Evolutionary conservation across 495 filamentous ascomycete genomes (phyloP), one percentile per base, ranked within the genome.

Genomic region (Aspergillus cristatus): DNA sequence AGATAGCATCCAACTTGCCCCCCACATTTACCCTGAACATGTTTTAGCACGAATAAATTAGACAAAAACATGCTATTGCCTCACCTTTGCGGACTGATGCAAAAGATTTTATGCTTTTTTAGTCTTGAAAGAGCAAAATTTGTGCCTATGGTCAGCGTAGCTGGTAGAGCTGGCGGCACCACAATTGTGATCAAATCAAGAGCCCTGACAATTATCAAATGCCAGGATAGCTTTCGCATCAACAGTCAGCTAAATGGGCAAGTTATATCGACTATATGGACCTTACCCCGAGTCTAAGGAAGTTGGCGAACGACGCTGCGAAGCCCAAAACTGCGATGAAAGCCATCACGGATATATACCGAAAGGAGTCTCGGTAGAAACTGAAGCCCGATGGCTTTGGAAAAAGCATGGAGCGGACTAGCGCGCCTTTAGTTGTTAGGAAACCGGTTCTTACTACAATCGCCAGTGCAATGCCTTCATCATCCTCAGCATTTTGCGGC

Each of bases 371-470:
- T 13, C 86, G 74, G 53, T 99, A 97, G 53, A 99, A 97, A 49
- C 91, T 96, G 71, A 99, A 97, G 1, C 87, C 89, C 15, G 89
- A 93, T 0, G 93, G 93, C 50, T 96, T 97, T 0, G 93, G 93
- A 54, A 99, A 97, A 18, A 99, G 78, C 89, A 99, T 99, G 1
- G 93, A 96, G 15, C 93, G 84, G 43, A 99, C 88, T 8, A 99
- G 65, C 24, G 91, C 84, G 20, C 93, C 93, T 54, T 97, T 99
- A 3, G 93, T 97, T 2, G 93, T 97, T 57, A 89, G 88, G 53
- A 99, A 99, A 7, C 93, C 93, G 1, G 88, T 97, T 45, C 91
- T 76, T 11, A 91, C 79, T 16, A 91, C 87, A 58, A 97, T 79
- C 12, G 90, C 93, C 28, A 99, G 67, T 2, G 86, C 93, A 38